Evolutionary conservation across 1,284 basidiomycete species (phyloP), one percentile per base, ranked within the genome.

Genomic region (Mycena citricolor): DNA sequence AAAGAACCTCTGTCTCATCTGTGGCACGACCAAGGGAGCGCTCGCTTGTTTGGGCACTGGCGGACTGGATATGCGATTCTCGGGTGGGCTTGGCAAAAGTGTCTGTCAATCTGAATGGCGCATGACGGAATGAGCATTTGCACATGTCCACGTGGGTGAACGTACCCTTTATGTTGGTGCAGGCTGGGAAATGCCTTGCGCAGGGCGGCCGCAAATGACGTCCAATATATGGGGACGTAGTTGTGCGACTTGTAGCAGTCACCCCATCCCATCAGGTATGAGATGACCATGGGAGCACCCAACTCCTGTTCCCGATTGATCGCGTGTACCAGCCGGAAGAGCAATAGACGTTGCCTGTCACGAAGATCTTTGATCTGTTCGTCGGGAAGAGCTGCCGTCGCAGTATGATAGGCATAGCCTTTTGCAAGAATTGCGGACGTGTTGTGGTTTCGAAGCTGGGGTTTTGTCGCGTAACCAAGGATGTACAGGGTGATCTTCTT

Each of bases 231-330:
- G 1, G 29, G 17, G 2, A 28, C 19, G 22, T 41, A 50, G 4
- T 28, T 29, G 19, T 50, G 48, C 4, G 48, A 50, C 2, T 40
- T 35, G 14, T 38, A 50, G 0, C 46, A 20, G 28, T 71, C 66
- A 0, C 62, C 64, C 61, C 61, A 64, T 2, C 62, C 63, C 65
- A 67, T 65, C 4, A 68, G 40, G 49, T 65, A 63, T 16, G 55
- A 57, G 1, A 70, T 60, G 0, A 69, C 61, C 55, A 66, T 57
- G 0, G 64, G 61, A 0, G 52, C 64, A 5, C 59, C 49, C 1
- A 71, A 32, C 39, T 73, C 69, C 47, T 68, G 63, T 16, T 71
- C 50, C 0, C 57, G 25, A 39, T 61, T 69, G 10, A 70, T 41
- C 0, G 56, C 47, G 44, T 70, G 51, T 1, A 54, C 36, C 5